Evolutionary conservation across 106 monocot genomes (phyloP).

Genomic region (Ottelia alismoides): DNA sequence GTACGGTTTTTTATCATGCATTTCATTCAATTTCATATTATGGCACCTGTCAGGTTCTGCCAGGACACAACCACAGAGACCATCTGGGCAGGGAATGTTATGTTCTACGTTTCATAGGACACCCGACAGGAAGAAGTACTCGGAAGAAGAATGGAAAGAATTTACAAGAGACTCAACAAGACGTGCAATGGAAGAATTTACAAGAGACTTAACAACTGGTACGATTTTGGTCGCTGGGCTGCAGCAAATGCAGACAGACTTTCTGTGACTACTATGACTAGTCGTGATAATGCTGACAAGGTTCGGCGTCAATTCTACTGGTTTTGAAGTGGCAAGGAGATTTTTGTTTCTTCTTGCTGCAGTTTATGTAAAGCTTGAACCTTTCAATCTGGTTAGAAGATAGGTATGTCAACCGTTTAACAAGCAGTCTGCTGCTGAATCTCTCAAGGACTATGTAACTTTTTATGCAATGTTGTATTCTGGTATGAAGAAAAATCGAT

Average conservation of each 20-base stretch:
- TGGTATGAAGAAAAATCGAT: too few relatives aligned
- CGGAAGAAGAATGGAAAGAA: constrained; percentile 67
- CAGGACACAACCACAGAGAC: constrained; percentile 8
- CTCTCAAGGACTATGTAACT: too few relatives aligned
- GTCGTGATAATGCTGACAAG: too few relatives aligned
- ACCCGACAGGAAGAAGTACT: constrained; percentile 57
- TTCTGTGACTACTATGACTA: constrained; percentile 50
- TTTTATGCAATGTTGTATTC: too few relatives aligned
- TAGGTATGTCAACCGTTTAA: too few relatives aligned
- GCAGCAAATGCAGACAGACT: constrained; percentile 55
- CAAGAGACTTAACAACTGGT: constrained; percentile 55
- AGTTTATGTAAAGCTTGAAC: too few relatives aligned
- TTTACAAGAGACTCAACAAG: constrained; percentile 70
- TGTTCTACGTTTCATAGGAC: constrained; percentile 65
- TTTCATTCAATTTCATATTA: background rate
- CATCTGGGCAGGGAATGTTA: constrained; percentile 20
- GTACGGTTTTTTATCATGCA: background rate
- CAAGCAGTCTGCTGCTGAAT: too few relatives aligned
- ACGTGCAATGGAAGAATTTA: constrained; percentile 50
- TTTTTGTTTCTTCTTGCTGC: too few relatives aligned
- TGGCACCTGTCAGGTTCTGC: constrained; percentile 19
- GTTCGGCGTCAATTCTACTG: too few relatives aligned
- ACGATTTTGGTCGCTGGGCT: constrained; percentile 71
- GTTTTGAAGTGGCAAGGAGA: too few relatives aligned
- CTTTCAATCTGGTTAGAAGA: too few relatives aligned